Conservation (phyloP, 257 asterid genomes). For the Gynochthodes officinalis region DNA sequence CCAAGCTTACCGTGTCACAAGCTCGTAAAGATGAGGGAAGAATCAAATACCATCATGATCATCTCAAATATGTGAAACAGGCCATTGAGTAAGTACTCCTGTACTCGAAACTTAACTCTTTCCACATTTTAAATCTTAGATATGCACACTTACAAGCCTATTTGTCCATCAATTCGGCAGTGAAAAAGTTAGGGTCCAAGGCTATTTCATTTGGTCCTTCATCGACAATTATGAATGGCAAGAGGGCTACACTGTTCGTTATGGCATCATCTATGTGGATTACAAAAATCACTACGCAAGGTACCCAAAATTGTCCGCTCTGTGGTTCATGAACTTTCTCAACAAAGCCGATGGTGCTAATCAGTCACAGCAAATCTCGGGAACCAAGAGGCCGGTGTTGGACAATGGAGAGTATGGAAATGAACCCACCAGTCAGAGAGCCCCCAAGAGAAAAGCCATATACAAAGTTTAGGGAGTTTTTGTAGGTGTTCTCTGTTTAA, state of each 20-base stretch:
- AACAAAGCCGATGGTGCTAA: not conserved
- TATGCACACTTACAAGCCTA: not conserved
- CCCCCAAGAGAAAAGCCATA: not conserved
- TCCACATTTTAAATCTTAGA: no score
- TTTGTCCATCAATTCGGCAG: not conserved
- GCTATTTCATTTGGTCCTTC: conserved; percentile 7
- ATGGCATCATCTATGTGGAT: conserved; percentile 10
- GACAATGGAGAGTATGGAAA: not conserved
- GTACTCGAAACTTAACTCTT: no score
- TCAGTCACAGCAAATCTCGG: not conserved
- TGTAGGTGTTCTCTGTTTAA: no score
- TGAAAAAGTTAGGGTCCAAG: conserved; percentile 9
- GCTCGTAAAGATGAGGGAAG: conserved; percentile 17
- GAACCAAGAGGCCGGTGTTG: conserved; percentile 1
- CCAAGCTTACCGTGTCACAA: not conserved
- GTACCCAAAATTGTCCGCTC: conserved; percentile 10
- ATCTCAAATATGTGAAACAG: conserved; percentile 9
- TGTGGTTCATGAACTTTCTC: conserved; percentile 23
- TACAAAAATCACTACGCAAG: not conserved
- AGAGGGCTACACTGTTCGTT: conserved; percentile 11
- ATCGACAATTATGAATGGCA: conserved; percentile 17
- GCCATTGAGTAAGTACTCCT: conserved; percentile 20
- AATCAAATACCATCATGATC: conserved; percentile 17
- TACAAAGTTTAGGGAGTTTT: not conserved
- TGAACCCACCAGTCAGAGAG: not conserved